Evolutionary conservation across 768 basidiomycete genomes (phyloP).

Genomic region (Collybia sordida): DNA sequence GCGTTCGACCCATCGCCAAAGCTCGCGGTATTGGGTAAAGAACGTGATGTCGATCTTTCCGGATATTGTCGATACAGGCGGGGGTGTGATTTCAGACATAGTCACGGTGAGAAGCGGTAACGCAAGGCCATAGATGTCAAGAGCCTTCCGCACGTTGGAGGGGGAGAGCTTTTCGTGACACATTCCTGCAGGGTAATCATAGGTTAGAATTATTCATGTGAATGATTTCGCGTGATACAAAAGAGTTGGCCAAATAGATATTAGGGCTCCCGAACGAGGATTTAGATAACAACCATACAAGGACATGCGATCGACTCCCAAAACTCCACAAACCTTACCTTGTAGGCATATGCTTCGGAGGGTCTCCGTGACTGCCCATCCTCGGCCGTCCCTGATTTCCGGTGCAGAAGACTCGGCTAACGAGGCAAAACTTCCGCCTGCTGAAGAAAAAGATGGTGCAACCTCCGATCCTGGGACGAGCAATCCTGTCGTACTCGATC

Average conservation of each 20-base stretch:
- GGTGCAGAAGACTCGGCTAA: constrained; percentile 38
- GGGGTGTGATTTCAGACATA: constrained; percentile 42
- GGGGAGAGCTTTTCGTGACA: constrained; percentile 62
- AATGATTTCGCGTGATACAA: neutral
- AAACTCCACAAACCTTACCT: constrained; percentile 43
- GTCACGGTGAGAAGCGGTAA: constrained; percentile 53
- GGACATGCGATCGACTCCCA: too few species aligned
- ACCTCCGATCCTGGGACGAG: constrained; percentile 32
- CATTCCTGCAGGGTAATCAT: constrained; percentile 57
- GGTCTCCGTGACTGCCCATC: constrained; percentile 72
- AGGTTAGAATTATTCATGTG: constrained; percentile 6
- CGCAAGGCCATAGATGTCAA: constrained; percentile 55
- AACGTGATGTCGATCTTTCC: constrained; percentile 43
- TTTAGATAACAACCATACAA: neutral
- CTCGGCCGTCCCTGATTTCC: constrained; percentile 67
- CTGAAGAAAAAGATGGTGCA: constrained; percentile 45
- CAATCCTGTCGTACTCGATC: constrained; percentile 36
- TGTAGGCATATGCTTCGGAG: constrained; percentile 76
- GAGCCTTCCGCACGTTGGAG: constrained; percentile 45
- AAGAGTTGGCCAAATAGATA: neutral
- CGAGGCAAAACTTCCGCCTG: constrained; percentile 49
- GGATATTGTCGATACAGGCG: constrained; percentile 21
- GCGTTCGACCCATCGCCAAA: constrained; percentile 85
- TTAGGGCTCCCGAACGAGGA: too few species aligned
- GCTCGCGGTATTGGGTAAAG: constrained; percentile 72